Base-by-base conservation (phyloP, 495 filamentous ascomycete genomes). In the Penicillium dipodomyicola region DNA sequence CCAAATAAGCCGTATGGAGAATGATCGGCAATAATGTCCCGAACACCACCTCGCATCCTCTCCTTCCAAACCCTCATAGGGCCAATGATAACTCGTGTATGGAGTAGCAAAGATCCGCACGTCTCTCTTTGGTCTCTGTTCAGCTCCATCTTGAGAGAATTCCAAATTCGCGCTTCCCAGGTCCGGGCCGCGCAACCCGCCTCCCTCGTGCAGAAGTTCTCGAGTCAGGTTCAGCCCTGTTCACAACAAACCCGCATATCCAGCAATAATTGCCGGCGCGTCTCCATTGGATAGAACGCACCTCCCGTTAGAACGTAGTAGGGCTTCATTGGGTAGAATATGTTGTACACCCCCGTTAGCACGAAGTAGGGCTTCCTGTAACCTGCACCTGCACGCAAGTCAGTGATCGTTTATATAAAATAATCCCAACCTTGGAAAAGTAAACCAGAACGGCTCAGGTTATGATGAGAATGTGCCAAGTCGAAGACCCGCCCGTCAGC, bases 1-100 rank as follows among this genome's bases (percentile, higher is more conserved):
- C 44, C 41, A 39, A 10, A 43, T 27, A 27, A 20, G 6, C 29
- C 29, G 29, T 37, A 32, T 61, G 56, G 65, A 30, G 51, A 53
- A 60, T 37, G 63, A 67, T 67, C 63, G 52, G 39, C 62, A 47
- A 20, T 58, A 61, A 63, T 65, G 12, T 60, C 59, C 65, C 62
- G 62, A 67, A 47, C 46, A 52, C 49, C 51, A 29, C 2, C n/a
- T 8, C 41, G 46, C 35, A 49, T 48, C 33, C 19, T 22, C 40
- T 23, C 12, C 14, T 29, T 27, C 17, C 43, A 30, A 22, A 17
- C 29, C 8, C 37, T 52, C 54, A 60, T 60, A 63, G 15, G 15
- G 6, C 35, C 53, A 56, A 60, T 58, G 19, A 49, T 45, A 39
- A 54, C 50, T 49, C 37, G 29, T 4, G 29, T 14, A 57, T 58